Percentiles rank a stretch among this genome's conserved stretches.
Conservation (phyloP, 371 early-diverging fungal genomes). For the Mucor irregularis region DNA sequence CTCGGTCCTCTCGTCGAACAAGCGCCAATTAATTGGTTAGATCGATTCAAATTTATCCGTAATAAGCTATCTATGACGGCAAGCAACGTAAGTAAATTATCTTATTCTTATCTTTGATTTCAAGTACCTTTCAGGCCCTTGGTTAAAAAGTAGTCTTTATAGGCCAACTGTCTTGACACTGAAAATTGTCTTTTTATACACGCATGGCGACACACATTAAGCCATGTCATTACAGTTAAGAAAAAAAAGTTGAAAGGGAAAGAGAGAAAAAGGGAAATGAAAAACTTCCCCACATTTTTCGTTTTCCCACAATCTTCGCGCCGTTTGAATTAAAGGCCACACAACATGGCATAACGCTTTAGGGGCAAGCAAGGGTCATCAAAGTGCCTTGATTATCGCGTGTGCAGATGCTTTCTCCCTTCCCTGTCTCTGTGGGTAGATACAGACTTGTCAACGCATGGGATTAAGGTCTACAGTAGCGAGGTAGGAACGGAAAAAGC, state of each 20-base stretch:
- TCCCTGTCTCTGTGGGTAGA: too few relatives aligned
- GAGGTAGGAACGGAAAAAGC: too few relatives aligned
- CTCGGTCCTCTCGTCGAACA: slow-evolving; percentile 51
- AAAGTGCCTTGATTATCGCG: too few relatives aligned
- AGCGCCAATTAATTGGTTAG: slow-evolving; percentile 35
- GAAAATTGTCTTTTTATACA: slow-evolving; percentile 12
- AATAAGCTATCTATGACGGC: slow-evolving; percentile 13
- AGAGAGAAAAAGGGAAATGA: not conserved
- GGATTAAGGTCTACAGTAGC: too few relatives aligned
- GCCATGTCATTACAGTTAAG: not conserved
- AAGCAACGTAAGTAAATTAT: not conserved
- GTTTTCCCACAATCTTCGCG: too few relatives aligned
- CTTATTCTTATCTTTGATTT: not conserved
- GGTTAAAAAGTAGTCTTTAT: slow-evolving; percentile 27
- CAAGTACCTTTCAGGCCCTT: slow-evolving; percentile 24
- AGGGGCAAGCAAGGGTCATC: too few relatives aligned
- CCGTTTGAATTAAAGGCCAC: too few relatives aligned
- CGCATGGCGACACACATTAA: not conserved
- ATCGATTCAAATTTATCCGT: slow-evolving; percentile 28
- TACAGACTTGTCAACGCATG: too few relatives aligned
- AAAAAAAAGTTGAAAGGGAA: not conserved
- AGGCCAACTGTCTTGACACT: slow-evolving; percentile 3
- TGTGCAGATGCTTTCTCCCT: too few relatives aligned
- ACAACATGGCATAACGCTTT: too few relatives aligned
- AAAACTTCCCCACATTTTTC: too few relatives aligned